These are phyloP conservation scores for Candida coquimbonensis DNA, from an alignment of 805 yeast species.

Conservation along the genomic window DNA sequence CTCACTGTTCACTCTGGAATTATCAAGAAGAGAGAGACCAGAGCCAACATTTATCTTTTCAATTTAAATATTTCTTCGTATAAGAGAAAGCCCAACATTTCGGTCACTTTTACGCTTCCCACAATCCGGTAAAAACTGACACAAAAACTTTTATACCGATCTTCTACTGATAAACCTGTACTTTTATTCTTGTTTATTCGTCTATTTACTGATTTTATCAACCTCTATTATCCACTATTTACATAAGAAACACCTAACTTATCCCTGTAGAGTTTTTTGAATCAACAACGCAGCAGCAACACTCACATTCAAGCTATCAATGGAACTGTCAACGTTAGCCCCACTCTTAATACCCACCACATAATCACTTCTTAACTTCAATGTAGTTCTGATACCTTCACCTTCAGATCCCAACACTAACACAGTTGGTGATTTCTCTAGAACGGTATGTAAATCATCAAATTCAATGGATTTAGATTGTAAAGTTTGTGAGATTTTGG, in stretches of 20 bases:
- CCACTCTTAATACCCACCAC: constrained; percentile 29
- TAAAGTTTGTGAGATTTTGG: constrained; percentile 20
- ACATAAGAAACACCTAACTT: neutral
- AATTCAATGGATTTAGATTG: constrained; percentile 31
- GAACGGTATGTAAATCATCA: constrained; percentile 36
- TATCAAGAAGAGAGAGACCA: too few species aligned
- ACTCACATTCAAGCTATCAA: constrained; percentile 84
- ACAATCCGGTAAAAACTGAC: constrained; percentile 4
- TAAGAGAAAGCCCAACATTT: constrained; percentile 1
- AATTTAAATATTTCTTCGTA: neutral
- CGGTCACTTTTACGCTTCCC: constrained; percentile 4
- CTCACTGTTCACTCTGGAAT: neutral
- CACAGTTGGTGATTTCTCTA: constrained; percentile 50
- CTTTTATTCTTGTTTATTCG: neutral
- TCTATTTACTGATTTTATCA: neutral
- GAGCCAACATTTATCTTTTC: too few species aligned
- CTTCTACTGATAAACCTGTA: neutral
- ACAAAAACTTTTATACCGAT: neutral
- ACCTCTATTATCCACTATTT: neutral
- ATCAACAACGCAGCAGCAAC: constrained; percentile 78
- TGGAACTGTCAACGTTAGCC: constrained; percentile 27
- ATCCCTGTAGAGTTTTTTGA: constrained; percentile 17
- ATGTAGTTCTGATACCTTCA: constrained; percentile 63
- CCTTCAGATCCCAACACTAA: constrained; percentile 85
- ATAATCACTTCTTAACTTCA: constrained; percentile 51